These are phyloP conservation scores for Discostella stelligeroides DNA, from an alignment of 108 stramenopile species.

Conservation along the genomic window DNA sequence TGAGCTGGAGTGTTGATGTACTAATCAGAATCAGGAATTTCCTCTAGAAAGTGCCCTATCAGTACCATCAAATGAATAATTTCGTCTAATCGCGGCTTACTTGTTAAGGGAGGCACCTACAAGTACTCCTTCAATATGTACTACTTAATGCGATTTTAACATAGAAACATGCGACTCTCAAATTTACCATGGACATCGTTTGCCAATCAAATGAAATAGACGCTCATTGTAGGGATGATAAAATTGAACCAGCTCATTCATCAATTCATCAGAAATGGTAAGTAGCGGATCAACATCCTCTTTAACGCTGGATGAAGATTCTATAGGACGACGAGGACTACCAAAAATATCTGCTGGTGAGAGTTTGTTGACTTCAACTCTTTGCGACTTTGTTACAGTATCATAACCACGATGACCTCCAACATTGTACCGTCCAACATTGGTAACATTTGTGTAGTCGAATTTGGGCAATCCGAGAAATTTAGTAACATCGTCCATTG, in stretches of 20 bases:
- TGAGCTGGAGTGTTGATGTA: conserved; percentile 55
- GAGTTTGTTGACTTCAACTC: conserved; percentile 20
- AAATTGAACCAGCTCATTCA: conserved; percentile 64
- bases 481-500: conserved; percentile 57
- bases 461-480: conserved; percentile 76
- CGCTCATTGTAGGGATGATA: conserved; percentile 81
- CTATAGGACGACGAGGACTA: neutral
- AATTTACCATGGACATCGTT: conserved; percentile 65
- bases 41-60: too few relatives aligned
- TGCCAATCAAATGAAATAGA: conserved; percentile 69
- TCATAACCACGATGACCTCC: conserved; percentile 85
- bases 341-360: neutral
- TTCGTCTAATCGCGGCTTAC: too few relatives aligned
- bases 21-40: too few relatives aligned
- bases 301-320: conserved; percentile 15
- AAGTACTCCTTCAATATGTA: conserved; percentile 4
- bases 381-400: conserved; percentile 51
- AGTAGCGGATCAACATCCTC: conserved; percentile 47
- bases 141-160: neutral
- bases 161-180: too few relatives aligned
- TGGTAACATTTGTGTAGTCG: conserved; percentile 49
- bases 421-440: conserved; percentile 72
- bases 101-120: neutral
- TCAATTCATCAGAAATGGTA: conserved; percentile 64
- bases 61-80: too few relatives aligned